Evolutionary conservation across 768 basidiomycete genomes (phyloP).

Genomic region (Obba rivulosa): DNA sequence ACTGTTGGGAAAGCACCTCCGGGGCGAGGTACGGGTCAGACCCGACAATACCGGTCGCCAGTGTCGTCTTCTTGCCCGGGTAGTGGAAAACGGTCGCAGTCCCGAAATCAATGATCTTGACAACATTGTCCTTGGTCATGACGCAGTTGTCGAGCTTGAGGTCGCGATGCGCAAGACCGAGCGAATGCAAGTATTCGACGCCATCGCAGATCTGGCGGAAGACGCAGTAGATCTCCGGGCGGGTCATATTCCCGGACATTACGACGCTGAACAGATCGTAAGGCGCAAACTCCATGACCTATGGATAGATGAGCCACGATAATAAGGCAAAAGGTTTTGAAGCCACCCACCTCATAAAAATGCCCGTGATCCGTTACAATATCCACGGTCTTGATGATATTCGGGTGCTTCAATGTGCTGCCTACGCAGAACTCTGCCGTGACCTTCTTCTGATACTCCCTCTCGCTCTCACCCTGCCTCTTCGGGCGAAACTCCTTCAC

Average conservation of each 20-base stretch:
- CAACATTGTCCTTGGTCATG: conserved; percentile 91
- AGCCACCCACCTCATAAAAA: conserved; percentile 84
- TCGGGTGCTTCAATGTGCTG: conserved; percentile 86
- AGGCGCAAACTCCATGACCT: conserved; percentile 99
- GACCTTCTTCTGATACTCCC: conserved; percentile 99
- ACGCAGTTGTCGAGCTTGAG: conserved; percentile 99
- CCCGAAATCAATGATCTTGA: conserved; percentile 99
- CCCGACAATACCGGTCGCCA: conserved; percentile 88
- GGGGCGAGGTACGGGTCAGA: conserved; percentile 98
- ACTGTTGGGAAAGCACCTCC: conserved; percentile 76
- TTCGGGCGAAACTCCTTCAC: conserved; percentile 97
- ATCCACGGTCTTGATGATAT: conserved; percentile 97
- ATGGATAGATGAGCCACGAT: conserved; percentile 2
- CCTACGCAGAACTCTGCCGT: conserved; percentile 99
- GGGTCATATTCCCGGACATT: conserved; percentile 98
- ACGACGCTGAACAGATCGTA: conserved; percentile 98
- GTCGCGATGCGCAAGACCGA: conserved; percentile 97
- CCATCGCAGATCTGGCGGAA: conserved; percentile 98
- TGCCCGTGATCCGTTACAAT: conserved; percentile 97
- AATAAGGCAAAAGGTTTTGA: not conserved
- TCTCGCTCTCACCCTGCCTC: conserved; percentile 81
- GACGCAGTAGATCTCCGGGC: conserved; percentile 98
- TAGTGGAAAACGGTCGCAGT: conserved; percentile 99
- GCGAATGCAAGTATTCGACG: conserved; percentile 94
- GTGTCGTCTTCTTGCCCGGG: conserved; percentile 78